Evolutionary conservation across 306 rosid genomes (phyloP).

Genomic region (Trifolium fragiferum): DNA sequence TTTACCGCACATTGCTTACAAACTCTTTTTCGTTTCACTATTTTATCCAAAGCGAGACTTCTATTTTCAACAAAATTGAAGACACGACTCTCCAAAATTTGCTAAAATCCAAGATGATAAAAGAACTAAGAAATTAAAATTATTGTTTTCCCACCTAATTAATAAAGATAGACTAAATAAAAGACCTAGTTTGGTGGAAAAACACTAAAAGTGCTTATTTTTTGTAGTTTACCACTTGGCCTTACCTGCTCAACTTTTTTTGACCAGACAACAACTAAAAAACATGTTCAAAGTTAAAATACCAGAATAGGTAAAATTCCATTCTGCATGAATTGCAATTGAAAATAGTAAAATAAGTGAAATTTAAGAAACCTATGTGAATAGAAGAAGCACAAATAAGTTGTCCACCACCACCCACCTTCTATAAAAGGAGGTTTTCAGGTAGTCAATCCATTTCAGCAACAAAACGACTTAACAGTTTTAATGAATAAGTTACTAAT

Average conservation of each 20-base stretch:
- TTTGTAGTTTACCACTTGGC: not conserved
- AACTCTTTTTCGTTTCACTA: not conserved
- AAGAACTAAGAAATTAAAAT: not conserved
- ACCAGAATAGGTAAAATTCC: not conserved
- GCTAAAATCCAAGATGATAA: not conserved
- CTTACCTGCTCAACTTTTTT: constrained; percentile 8
- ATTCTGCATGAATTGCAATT: constrained; percentile 22
- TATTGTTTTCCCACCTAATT: not conserved
- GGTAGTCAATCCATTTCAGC: not conserved
- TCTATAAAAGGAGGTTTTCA: constrained; percentile 15
- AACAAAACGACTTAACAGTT: not conserved
- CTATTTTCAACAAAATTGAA: not conserved
- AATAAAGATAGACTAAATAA: not conserved
- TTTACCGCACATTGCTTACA: not conserved
- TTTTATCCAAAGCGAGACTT: not conserved
- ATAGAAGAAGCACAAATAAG: not conserved
- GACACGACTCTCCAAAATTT: not conserved
- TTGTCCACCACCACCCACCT: constrained; percentile 2
- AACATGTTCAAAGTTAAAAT: constrained; percentile 8
- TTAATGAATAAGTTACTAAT: constrained; percentile 12
- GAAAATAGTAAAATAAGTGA: constrained; percentile 7
- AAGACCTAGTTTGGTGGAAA: not conserved
- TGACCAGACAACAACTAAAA: constrained; percentile 30
- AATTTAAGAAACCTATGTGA: constrained; percentile 25
- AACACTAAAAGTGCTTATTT: not conserved